Base-by-base conservation (phyloP, 2,329 filamentous ascomycete genomes). In the Zalaria obscura region DNA sequence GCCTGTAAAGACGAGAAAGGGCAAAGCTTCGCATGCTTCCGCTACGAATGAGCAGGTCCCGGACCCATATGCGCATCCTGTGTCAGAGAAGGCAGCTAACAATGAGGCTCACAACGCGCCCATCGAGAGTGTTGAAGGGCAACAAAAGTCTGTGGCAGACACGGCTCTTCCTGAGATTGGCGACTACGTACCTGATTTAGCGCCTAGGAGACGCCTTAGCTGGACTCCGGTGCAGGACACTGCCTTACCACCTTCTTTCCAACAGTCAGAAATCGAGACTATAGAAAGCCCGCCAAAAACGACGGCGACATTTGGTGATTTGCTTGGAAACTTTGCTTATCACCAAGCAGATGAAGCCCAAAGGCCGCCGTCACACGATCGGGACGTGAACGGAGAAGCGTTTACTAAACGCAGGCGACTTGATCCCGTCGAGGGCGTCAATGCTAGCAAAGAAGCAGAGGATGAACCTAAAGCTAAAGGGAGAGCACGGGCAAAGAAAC, bases 401-500 rank as follows among this genome's bases (percentile, higher is more conserved):
- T 35, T 29, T 2, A 40, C 42, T 29, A 44, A 44, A 28, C 38
- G 42, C 11, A 44, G 40, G 35, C 38, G 38, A 6, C 8, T 35
- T 9, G 36, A 42, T 26, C 18, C 40, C 32, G 37, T 43, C 11
- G 38, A 39, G 29, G 29, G 7, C 29, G 29, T 32, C n/a, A 32
- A 32, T 7, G 29, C 3, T 7, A n/a, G 29, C 7, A n/a, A 7
- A n/a, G 7, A 32, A 7, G 29, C 7, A 7, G 29, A 32, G 7
- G 29, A n/a, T 4, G 3, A 29, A 36, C 8, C 27, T 35, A 5
- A 43, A 43, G 37, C 32, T 40, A 36, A 47, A 43, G 27, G 40
- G 18, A 18, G 39, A 40, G 39, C 39, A 33, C 48, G 41, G 25
- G 25, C 28, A 49, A 51, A 41, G 47, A 58, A 45, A 52, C 55